Evolutionary conservation across 257 asterid genomes (phyloP).

Genomic region (Solanum corneliomulleri): DNA sequence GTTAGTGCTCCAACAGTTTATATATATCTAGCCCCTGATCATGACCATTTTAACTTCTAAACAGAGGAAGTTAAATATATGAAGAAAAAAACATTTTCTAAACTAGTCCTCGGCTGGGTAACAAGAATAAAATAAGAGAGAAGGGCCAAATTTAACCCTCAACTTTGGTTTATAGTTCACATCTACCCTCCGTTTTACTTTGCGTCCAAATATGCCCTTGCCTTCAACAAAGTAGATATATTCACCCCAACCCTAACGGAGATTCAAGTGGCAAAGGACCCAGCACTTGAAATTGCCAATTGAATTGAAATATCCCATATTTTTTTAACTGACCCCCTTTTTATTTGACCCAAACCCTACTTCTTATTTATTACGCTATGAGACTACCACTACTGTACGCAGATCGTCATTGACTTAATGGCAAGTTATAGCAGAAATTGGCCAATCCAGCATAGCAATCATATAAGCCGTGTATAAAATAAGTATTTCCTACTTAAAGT

Average conservation of each 20-base stretch:
- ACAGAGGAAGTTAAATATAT: neutral
- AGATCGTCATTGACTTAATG: neutral
- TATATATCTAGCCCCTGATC: neutral
- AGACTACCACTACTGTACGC: neutral
- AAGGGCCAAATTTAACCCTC: neutral
- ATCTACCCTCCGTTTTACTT: neutral
- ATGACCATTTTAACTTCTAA: neutral
- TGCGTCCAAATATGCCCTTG: neutral
- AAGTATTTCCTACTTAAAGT: too few species aligned
- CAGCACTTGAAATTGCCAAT: neutral
- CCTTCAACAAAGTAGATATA: neutral
- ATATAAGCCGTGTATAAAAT: neutral
- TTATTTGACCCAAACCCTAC: neutral
- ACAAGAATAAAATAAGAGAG: neutral
- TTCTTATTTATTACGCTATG: neutral
- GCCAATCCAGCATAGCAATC: neutral
- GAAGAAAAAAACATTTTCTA: neutral
- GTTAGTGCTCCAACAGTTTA: neutral
- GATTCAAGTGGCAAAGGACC: neutral
- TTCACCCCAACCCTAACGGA: neutral
- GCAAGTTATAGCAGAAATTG: neutral
- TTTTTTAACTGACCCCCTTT: neutral
- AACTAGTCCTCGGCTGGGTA: neutral
- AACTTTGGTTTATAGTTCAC: neutral
- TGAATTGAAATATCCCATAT: neutral